Base-by-base conservation (phyloP, 2,329 filamentous ascomycete species). In the Arthrinium puccinioides region DNA sequence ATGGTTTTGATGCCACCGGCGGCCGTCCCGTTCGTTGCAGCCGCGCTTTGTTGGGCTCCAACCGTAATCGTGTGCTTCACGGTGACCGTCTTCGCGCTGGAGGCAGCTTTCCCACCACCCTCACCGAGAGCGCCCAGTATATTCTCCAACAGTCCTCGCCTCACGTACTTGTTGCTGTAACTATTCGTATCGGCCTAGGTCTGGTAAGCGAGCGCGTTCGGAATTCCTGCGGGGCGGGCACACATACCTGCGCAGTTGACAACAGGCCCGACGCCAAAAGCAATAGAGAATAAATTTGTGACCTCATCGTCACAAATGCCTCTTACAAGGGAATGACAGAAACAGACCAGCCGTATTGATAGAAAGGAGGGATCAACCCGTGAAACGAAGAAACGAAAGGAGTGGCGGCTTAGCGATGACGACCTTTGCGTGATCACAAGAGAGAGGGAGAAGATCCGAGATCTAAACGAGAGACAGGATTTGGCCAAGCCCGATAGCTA, bases 291-390 rank as follows among this genome's bases (percentile, higher is more conserved):
- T 38, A 30, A 27, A 36, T 28, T 31, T 24, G 30, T 30, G 26
- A 16, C 32, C 26, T 38, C 36, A 42, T 42, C 16, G 20, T 38
- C 36, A 39, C 16, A 32, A n/a, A 13, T 21, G 15, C 19, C 24
- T 25, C 23, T 37, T n/a, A n/a, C n/a, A n/a, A 9, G 13, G 10
- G 25, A 26, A 26, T 31, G 28, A 32, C 27, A 21, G 37, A 33
- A 52, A 51, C 48, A 51, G 50, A 46, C 50, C 50, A 51, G 50
- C 50, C 50, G 50, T 52, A 46, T 45, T 20, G n/a, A 21, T 30
- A 23, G 20, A 21, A 45, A 43, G 32, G 37, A 38, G 46, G 45
- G 49, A 46, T 47, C 48, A 47, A 48, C 44, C 45, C 46, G 24
- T 27, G 29, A 8, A 11, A 31, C n/a, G 11, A 39, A 28, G 21